Base-by-base conservation (phyloP, 345 rosid genomes). In the Moricandia moricandioides region DNA sequence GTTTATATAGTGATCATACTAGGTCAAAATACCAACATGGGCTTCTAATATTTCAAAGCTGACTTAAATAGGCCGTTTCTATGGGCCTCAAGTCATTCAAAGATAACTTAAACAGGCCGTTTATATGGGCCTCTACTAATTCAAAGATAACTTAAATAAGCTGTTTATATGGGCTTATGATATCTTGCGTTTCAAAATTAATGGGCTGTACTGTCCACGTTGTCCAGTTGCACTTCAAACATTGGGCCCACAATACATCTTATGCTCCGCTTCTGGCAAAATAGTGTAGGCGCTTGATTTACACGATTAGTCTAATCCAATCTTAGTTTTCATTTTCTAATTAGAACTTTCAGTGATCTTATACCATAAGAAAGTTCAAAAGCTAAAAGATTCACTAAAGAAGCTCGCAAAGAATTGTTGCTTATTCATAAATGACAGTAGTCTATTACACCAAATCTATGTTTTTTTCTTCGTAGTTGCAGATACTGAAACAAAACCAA, bases 391-490 rank as follows among this genome's bases (percentile, higher is more conserved):
- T 45, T 43, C 52, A 45, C 1, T 45, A 45, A 45, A n/a, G 52
- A 45, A 45, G 52, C 17, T 45, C 1, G 52, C 52, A 45, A 6
- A 45, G 11, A 52, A 17, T n/a, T 30, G 21, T 47, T 31, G 78
- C 66, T 66, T 65, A 65, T 11, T 78, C 58, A 78, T 59, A 57
- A 43, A 78, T 63, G 40, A 64, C 39, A 34, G 63, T 77, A 64
- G 74, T 40, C 47, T 27, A 55, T 29, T 37, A 43, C 34, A 70
- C 27, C 54, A 40, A 69, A 18, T 76, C 35, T 55, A 56, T 59
- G 39, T 65, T 64, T 57, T 9, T 54, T 52, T 52, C 16, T 3
- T 3, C 80, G 31, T 37, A 51, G 56, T 59, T 24, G 72, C 67
- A 71, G 62, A 71, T 78, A 37, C 60, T 33, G 6, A 39, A 72